Evolutionary conservation across 78 protist species (phyloP).

Genomic region (Cavenderia fasciculata): DNA sequence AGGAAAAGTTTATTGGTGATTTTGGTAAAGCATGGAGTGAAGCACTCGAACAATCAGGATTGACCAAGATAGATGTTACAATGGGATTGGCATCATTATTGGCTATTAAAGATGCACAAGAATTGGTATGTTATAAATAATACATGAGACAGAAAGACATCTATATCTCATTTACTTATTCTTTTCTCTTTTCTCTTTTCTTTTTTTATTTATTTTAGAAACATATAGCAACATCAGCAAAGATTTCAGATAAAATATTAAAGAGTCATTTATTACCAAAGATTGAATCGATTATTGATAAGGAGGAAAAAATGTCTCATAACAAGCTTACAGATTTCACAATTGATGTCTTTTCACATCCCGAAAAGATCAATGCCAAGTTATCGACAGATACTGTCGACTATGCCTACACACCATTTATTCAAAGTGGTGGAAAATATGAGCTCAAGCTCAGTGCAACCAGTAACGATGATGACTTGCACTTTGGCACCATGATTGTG

Average conservation of each 20-base stretch:
- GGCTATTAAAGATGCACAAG: slow-evolving; percentile 63
- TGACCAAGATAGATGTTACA: slow-evolving; percentile 48
- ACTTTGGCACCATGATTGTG: slow-evolving; percentile 77
- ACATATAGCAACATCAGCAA: slow-evolving; percentile 57
- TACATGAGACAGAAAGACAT: too few species aligned
- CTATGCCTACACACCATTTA: slow-evolving; percentile 83
- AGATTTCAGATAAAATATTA: slow-evolving; percentile 54
- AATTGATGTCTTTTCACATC: slow-evolving; percentile 15
- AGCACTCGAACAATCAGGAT: neutral
- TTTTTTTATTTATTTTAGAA: neutral
- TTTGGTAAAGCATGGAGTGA: slow-evolving; percentile 60
- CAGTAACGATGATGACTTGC: slow-evolving; percentile 49
- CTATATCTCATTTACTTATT: neutral
- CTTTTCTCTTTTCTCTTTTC: neutral
- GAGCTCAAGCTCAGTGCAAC: slow-evolving; percentile 48
- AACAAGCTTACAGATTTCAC: slow-evolving; percentile 25
- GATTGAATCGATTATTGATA: slow-evolving; percentile 71
- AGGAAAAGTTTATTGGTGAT: slow-evolving; percentile 64
- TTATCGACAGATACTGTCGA: slow-evolving; percentile 62
- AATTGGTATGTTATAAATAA: slow-evolving; percentile 38
- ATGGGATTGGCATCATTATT: slow-evolving; percentile 53
- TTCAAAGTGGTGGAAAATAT: slow-evolving; percentile 89
- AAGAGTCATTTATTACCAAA: slow-evolving; percentile 27
- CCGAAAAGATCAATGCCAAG: slow-evolving; percentile 50
- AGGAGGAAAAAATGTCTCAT: slow-evolving; percentile 61